Evolutionary conservation across 768 basidiomycete species (phyloP).

Genomic region (Termitomyces sp.): DNA sequence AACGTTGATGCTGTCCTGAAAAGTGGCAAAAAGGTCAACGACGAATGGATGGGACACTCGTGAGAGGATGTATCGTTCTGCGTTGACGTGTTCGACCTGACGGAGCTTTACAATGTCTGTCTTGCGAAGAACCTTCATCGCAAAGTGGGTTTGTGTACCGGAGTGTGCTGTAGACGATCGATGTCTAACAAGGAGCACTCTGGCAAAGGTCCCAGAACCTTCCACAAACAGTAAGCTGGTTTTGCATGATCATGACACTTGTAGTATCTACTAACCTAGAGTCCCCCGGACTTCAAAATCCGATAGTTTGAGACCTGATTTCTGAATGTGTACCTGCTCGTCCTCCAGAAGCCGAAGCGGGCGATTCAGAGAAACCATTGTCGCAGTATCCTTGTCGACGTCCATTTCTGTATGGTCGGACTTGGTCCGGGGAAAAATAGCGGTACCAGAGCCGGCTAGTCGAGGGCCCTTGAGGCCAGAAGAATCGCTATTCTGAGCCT

Average conservation of each 20-base stretch:
- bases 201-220: constrained; percentile 97
- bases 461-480: not conserved
- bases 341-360: constrained; percentile 63
- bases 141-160: constrained; percentile 61
- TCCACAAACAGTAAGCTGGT: constrained; percentile 4
- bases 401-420: constrained; percentile 21
- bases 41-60: constrained; percentile 92
- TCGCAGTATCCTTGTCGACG: constrained; percentile 14
- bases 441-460: not conserved
- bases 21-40: constrained; percentile 92
- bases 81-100: constrained; percentile 97
- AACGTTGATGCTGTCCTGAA: constrained; percentile 93
- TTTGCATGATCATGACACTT: not conserved
- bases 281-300: constrained; percentile 82
- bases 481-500: constrained; percentile 27
- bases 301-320: constrained; percentile 56
- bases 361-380: constrained; percentile 21
- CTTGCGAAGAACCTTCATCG: constrained; percentile 87
- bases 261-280: constrained; percentile 42
- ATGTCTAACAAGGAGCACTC: constrained; percentile 86
- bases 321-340: constrained; percentile 58
- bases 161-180: constrained; percentile 40
- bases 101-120: constrained; percentile 82
- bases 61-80: constrained; percentile 90
- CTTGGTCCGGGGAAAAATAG: constrained; percentile 8